Evolutionary conservation across 805 yeast genomes (phyloP).

Genomic region (Schizosaccharomyces pombe): DNA sequence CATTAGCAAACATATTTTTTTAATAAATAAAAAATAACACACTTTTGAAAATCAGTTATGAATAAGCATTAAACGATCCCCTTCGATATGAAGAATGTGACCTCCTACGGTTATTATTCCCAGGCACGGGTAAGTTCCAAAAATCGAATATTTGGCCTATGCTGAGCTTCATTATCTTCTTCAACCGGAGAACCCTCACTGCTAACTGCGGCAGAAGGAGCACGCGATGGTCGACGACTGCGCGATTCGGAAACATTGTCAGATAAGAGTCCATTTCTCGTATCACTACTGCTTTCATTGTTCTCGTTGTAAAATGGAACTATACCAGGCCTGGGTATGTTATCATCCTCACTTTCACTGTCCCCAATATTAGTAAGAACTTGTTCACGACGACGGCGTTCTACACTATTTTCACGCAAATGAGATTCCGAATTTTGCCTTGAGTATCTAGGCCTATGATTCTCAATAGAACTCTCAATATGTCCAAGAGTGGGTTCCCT

Average conservation of each 20-base stretch:
- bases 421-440: constrained; percentile 5
- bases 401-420: constrained; percentile 9
- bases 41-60: background rate
- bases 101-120: background rate
- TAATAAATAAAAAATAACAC: background rate
- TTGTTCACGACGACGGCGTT: constrained; percentile 18
- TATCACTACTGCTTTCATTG: background rate
- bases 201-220: background rate
- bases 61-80: background rate
- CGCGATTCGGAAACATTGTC: background rate
- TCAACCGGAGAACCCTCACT: background rate
- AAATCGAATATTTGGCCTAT: background rate
- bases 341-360: background rate
- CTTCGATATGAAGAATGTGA: background rate
- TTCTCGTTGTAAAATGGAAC: background rate
- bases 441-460: constrained; percentile 7
- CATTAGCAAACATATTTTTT: background rate
- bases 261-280: background rate
- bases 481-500: constrained; percentile 1
- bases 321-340: background rate
- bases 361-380: constrained; percentile 1
- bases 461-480: constrained; percentile 5
- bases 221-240: background rate
- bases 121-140: background rate
- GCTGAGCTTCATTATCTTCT: background rate